phyloP scores from a whole-genome alignment of 805 yeast species.

The Ogataea angusta region DNA sequence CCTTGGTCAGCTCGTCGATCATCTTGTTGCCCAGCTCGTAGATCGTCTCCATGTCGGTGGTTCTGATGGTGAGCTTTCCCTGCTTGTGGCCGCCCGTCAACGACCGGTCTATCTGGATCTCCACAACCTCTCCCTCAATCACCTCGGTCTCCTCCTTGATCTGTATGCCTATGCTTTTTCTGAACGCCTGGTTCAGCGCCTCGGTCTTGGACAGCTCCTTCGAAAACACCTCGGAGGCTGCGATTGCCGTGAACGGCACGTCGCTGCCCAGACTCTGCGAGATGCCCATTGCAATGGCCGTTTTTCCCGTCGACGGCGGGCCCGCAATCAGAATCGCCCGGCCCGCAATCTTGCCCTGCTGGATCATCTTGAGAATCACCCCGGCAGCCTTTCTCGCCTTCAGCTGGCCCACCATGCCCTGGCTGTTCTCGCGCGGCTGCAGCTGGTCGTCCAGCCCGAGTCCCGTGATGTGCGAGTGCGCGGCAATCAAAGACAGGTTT shows the following conservation, averaged over 20 bases:
- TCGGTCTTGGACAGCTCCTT: constrained; percentile 98
- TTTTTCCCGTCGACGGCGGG: constrained; percentile 97
- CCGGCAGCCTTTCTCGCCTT: constrained; percentile 91
- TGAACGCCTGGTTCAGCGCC: constrained; percentile 91
- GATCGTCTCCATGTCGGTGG: constrained; percentile 86
- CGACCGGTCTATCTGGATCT: constrained; percentile 93
- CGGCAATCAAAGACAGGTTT: constrained; percentile 49
- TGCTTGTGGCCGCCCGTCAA: constrained; percentile 75
- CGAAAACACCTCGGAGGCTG: constrained; percentile 88
- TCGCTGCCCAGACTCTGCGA: constrained; percentile 96
- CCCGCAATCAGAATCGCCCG: constrained; percentile 95
- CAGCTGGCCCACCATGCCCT: constrained; percentile 81
- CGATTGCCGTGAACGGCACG: constrained; percentile 97
- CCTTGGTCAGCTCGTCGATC: constrained; percentile 92
- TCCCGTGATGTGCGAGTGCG: constrained; percentile 96
- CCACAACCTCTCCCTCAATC: constrained; percentile 97
- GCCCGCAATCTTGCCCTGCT: constrained; percentile 89
- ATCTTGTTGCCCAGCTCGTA: constrained; percentile 43
- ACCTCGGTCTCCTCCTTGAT: constrained; percentile 97
- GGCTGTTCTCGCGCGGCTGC: constrained; percentile 76
- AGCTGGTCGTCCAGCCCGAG: constrained; percentile 92
- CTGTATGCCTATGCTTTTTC: constrained; percentile 94
- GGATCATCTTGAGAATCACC: constrained; percentile 87
- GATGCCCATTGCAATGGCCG: constrained; percentile 93
- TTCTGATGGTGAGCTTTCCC: constrained; percentile 88